These are phyloP conservation scores for Podospora australis DNA, from an alignment of 495 filamentous ascomycete genomes.

Conservation along the genomic window DNA sequence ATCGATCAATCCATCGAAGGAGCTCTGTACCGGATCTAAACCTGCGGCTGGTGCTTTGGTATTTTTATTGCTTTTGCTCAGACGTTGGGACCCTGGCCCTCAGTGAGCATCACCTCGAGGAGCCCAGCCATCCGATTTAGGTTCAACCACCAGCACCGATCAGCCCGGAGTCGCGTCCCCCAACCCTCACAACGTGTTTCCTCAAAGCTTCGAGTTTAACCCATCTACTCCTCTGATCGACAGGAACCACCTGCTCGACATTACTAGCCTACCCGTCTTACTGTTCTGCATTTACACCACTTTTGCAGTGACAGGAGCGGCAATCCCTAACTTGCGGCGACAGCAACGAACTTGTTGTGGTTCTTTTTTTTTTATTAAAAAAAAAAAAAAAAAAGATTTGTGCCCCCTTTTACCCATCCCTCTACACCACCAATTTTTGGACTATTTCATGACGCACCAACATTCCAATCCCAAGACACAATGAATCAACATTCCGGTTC, in stretches of 20 bases:
- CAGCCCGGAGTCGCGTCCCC: constrained; percentile 3
- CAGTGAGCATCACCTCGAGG: background rate
- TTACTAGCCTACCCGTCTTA: background rate
- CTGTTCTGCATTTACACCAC: no score
- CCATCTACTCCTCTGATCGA: constrained; percentile 2
- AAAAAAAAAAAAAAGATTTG: no score
- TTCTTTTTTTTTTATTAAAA: background rate
- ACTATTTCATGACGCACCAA: constrained; percentile 21
- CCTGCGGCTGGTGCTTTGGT: background rate
- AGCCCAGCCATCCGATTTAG: constrained; percentile 21
- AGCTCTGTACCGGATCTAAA: background rate
- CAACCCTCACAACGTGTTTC: background rate
- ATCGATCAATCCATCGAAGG: background rate
- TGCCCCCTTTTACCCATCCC: background rate
- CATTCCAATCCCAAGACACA: constrained; percentile 23
- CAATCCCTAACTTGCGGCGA: background rate
- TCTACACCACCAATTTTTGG: constrained; percentile 1
- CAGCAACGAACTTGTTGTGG: background rate
- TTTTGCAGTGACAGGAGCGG: background rate
- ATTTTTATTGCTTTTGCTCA: background rate
- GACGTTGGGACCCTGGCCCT: background rate
- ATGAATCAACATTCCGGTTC: constrained; percentile 40
- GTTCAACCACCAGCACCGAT: background rate
- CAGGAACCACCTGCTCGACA: background rate
- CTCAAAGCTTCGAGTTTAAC: background rate